Base-by-base conservation (phyloP, 805 yeast genomes). In the Candida maltosa region DNA sequence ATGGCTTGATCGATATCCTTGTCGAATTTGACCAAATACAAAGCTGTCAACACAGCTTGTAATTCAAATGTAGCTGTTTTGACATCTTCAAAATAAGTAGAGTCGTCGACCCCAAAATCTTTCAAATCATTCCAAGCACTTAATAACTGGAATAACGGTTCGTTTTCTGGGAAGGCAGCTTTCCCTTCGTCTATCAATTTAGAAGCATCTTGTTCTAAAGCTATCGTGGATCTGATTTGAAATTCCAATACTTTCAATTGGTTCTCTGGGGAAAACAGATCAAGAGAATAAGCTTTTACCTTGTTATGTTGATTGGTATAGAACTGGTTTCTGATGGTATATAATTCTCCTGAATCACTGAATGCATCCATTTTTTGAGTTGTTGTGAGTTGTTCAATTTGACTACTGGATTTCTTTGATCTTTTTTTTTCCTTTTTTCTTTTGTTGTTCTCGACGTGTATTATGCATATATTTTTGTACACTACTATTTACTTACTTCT, bases 241-340 rank as follows among this genome's bases (percentile, higher is more conserved):
- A 40, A 65, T 34, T 61, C 69, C 40, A 65, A 46, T n/a, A 60
- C 70, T 39, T 64, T 62, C 30, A 62, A 42, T 42, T 60, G 69
- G 32, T 51, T 54, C 42, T 48, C 70, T 4, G 38, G 54, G 15
- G 68, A 55, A 42, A 65, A 69, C 33, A 62, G 72, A 5, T 59
- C 65, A 22, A 64, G 38, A 24, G 53, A 29, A 34, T 69, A 65
- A 5, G 61, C 51, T 30, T 62, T 47, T 3, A 74, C 76, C 46
- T 69, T 64, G 9, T 60, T 49, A 51, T 69, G 75, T 47, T 77
- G 79, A 32, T 80, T 78, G 9, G 83, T 74, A 55, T 73, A 80
- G 59, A 77, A 80, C 39, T 74, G 75, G 48, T 76, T 80, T 45
- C 76, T 70, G 17, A 80, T 55, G 12, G 67, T 69, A 55, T 69